These are phyloP conservation scores for Phoma sp. DNA, from an alignment of 2,329 filamentous ascomycete species.

Conservation along the genomic window DNA sequence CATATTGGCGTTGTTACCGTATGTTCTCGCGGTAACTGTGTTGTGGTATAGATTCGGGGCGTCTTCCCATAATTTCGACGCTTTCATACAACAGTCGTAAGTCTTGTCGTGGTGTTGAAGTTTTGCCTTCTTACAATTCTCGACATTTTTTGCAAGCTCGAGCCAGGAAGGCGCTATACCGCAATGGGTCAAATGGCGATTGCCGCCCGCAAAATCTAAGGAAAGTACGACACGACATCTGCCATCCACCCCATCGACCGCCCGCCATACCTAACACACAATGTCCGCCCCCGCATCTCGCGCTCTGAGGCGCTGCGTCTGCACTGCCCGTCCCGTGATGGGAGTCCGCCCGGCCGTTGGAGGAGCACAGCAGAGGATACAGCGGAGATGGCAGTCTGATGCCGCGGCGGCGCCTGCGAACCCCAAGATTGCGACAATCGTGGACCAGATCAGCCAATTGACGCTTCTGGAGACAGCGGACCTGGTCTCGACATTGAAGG, in stretches of 20 bases:
- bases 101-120: slow-evolving; percentile 25
- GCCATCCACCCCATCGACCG: slow-evolving; percentile 25
- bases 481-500: slow-evolving; percentile 93
- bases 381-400: slow-evolving; percentile 87
- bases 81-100: slow-evolving; percentile 26
- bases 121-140: slow-evolving; percentile 22
- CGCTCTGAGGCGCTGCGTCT: slow-evolving; percentile 54
- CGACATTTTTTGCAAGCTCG: slow-evolving; percentile 29
- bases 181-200: slow-evolving; percentile 11
- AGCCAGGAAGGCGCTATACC: slow-evolving; percentile 29
- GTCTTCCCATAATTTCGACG: slow-evolving; percentile 48
- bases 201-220: slow-evolving; percentile 41
- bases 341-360: slow-evolving; percentile 42
- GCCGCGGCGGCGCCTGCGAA: slow-evolving; percentile 68
- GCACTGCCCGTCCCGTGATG: slow-evolving; percentile 36
- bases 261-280: slow-evolving; percentile 27
- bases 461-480: slow-evolving; percentile 97
- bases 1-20: slow-evolving; percentile 20
- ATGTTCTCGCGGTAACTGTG: slow-evolving; percentile 24
- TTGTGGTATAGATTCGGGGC: slow-evolving; percentile 28
- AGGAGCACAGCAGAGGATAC: slow-evolving; percentile 45
- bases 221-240: slow-evolving; percentile 18
- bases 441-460: slow-evolving; percentile 98
- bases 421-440: slow-evolving; percentile 92
- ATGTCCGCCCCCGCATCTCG: slow-evolving; percentile 56